Evolutionary conservation across 2,329 filamentous ascomycete genomes (phyloP).

Genomic region (Alternaria tenuissima): DNA sequence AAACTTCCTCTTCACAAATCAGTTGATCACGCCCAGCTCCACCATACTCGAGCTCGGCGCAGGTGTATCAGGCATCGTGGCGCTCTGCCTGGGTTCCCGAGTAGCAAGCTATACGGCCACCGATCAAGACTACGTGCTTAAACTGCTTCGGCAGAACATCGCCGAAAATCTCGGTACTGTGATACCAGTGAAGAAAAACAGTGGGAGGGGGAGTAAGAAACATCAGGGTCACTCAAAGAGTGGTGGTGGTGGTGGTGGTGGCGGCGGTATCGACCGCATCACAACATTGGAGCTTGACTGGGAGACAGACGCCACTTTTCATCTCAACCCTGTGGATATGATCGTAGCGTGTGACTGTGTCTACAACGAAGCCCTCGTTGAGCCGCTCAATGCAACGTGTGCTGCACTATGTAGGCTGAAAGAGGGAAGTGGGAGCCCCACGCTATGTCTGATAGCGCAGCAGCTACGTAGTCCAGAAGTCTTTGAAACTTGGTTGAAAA

Average conservation of each 20-base stretch:
- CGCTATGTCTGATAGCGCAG: slow-evolving; percentile 84
- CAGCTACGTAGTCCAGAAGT: slow-evolving; percentile 87
- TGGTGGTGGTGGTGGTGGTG: slow-evolving; percentile 43
- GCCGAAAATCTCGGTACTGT: slow-evolving; percentile 61
- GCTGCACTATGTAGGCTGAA: slow-evolving; percentile 74
- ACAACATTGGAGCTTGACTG: slow-evolving; percentile 72
- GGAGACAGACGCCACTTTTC: slow-evolving; percentile 67
- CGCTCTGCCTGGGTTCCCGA: slow-evolving; percentile 69
- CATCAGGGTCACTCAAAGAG: neutral
- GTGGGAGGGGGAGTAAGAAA: slow-evolving; percentile 36
- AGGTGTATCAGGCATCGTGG: slow-evolving; percentile 83
- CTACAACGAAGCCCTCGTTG: slow-evolving; percentile 88
- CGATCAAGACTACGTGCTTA: slow-evolving; percentile 86
- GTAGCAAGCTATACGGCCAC: slow-evolving; percentile 78
- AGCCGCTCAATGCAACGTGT: slow-evolving; percentile 83
- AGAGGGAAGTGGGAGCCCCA: slow-evolving; percentile 53
- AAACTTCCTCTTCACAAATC: slow-evolving; percentile 69
- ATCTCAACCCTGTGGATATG: slow-evolving; percentile 68
- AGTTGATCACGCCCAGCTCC: slow-evolving; percentile 63
- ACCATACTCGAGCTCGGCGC: slow-evolving; percentile 84
- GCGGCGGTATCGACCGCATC: slow-evolving; percentile 12
- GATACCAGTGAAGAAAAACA: slow-evolving; percentile 18
- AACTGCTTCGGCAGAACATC: slow-evolving; percentile 79
- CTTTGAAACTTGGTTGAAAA: slow-evolving; percentile 80
- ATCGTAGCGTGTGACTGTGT: slow-evolving; percentile 92